Evolutionary conservation across 495 filamentous ascomycete species (phyloP), one percentile per base, ranked within the genome.

Genomic region (Choiromyces venosus): DNA sequence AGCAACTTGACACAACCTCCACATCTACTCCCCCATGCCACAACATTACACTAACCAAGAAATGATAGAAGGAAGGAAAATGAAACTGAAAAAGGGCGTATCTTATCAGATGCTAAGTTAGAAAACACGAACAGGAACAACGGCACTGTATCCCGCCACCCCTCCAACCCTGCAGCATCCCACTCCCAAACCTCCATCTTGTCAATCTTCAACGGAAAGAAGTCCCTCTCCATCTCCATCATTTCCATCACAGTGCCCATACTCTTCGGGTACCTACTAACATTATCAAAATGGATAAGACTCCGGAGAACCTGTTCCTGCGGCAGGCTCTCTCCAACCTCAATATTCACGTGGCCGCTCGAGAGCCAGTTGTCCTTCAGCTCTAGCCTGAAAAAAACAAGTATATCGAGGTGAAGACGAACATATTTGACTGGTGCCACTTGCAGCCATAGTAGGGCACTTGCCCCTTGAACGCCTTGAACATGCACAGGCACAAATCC

Each of bases 371-470:
- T 95, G 76, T 99, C 95, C 3, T 95, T 87, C 35, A 99, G 87
- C 81, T 97, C 93, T 0, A 94, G 94, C 3, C 92, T 87, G 81
- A 92, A 81, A 93, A 96, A 83, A 96, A 92, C 40, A 99, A 84
- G 78, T 97, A 99, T 3, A 98, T 91, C 25, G 93, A 93, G 0
- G 95, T 99, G 81, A 99, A 98, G 77, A 97, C 93, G 68, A 93
- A 90, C 95, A 99, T 99, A 82, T 99, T 97, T 70, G 89, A 89
- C 84, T 99, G 95, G n/a, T 95, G 89, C 95, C 95, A 99, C 83
- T 99, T 99, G 21, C 95, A 89, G 29, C 95, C 94, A 82, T 94
- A 97, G 84, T 96, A 99, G 18, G 95, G 95, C 1, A 97, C 95
- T 81, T 98, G 95, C 71, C 91, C 92, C 83, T 99, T 99, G 88